Conservation (phyloP, 2,329 filamentous ascomycete species). For the Pyricularia sp. region DNA sequence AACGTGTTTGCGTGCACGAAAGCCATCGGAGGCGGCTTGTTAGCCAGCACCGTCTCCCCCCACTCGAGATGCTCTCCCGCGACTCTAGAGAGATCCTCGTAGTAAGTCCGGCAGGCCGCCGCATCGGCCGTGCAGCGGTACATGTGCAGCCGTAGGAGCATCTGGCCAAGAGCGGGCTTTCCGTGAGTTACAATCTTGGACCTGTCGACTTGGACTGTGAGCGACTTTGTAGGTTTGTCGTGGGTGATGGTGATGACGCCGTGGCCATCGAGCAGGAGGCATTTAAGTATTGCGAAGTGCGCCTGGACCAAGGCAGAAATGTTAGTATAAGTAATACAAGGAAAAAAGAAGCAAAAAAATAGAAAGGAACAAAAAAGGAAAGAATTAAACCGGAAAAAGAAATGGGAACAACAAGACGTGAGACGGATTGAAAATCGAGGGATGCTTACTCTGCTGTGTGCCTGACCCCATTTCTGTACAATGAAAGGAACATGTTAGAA, state of each 20-base stretch:
- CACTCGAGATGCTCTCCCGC: slow-evolving; percentile 41
- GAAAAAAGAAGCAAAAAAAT: background rate
- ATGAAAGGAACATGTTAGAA: slow-evolving; percentile 5
- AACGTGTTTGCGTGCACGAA: slow-evolving; percentile 57
- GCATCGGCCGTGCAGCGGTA: slow-evolving; percentile 54
- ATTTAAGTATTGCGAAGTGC: slow-evolving; percentile 48
- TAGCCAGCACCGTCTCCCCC: slow-evolving; percentile 43
- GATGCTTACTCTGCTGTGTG: slow-evolving; percentile 23
- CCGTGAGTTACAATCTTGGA: slow-evolving; percentile 45
- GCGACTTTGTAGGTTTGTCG: slow-evolving; percentile 30
- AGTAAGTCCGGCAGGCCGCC: slow-evolving; percentile 40
- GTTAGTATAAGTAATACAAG: background rate
- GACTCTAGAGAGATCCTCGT: slow-evolving; percentile 47
- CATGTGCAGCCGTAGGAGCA: slow-evolving; percentile 50
- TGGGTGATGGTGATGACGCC: slow-evolving; percentile 43
- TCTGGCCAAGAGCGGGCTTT: slow-evolving; percentile 46
- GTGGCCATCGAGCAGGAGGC: slow-evolving; percentile 43
- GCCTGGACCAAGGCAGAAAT: background rate
- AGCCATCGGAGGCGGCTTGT: slow-evolving; percentile 47
- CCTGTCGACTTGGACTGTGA: slow-evolving; percentile 47
- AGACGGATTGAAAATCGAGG: background rate
- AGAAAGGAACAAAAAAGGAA: background rate
- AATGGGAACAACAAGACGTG: background rate
- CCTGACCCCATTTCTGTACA: slow-evolving; percentile 32
- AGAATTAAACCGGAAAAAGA: background rate